Conservation (phyloP, 441 rosid genomes). For the Flueggea neowawraea region DNA sequence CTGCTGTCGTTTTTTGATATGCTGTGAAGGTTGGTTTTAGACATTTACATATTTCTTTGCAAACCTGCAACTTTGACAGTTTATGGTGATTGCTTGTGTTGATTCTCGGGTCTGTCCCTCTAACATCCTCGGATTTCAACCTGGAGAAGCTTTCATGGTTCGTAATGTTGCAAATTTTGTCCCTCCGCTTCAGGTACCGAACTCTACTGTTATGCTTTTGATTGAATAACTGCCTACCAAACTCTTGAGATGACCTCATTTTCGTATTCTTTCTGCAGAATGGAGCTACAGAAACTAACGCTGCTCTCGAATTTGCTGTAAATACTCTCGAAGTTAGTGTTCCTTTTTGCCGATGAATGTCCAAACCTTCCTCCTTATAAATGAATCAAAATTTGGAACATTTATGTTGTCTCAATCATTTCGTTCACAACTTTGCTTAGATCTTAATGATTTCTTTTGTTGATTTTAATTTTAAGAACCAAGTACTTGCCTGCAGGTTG, state of each 20-base stretch:
- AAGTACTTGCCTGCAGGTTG: constrained; percentile 53
- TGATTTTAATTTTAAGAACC: neutral
- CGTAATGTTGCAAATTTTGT: constrained; percentile 92
- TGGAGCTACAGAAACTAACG: constrained; percentile 91
- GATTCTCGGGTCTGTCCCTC: constrained; percentile 99
- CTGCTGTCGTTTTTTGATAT: neutral
- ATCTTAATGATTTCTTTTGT: neutral
- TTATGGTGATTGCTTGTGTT: constrained; percentile 95
- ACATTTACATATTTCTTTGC: constrained; percentile 3
- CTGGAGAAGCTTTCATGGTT: constrained; percentile 92
- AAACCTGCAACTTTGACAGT: constrained; percentile 48
- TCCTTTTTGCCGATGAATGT: neutral
- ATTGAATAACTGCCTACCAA: neutral
- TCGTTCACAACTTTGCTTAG: too few species aligned
- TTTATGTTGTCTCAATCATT: too few species aligned
- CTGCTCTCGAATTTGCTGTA: constrained; percentile 89
- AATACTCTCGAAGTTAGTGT: constrained; percentile 65
- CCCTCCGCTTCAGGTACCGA: constrained; percentile 70
- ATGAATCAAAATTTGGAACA: too few species aligned
- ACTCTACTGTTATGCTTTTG: constrained; percentile 2
- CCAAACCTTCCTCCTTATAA: neutral
- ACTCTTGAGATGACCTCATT: neutral
- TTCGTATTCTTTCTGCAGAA: constrained; percentile 27
- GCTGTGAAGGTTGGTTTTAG: too few species aligned
- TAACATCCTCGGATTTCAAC: constrained; percentile 82